A percentile compares a stretch with the other conserved stretches of the same genome.
Evolutionary conservation across 306 rosid genomes (phyloP).

Genomic region (Amphicarpaea edgeworthii): DNA sequence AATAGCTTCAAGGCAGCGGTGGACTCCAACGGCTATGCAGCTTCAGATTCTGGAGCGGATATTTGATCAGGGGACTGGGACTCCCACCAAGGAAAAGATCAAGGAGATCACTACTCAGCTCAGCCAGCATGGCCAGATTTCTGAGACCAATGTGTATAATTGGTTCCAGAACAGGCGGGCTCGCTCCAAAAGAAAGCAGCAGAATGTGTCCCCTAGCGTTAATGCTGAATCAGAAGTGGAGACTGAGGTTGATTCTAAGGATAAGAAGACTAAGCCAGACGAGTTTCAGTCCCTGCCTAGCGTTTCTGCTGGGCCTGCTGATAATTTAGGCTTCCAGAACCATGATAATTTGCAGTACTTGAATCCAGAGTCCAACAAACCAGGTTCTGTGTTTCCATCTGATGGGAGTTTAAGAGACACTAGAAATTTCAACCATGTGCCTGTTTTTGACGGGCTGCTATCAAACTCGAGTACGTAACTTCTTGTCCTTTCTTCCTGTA

Average conservation of each 20-base stretch:
- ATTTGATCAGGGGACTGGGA: conserved; percentile 79
- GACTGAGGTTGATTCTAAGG: conserved; percentile 84
- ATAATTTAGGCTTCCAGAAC: conserved; percentile 69
- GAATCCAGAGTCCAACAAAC: conserved; percentile 61
- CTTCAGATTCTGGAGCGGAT: conserved; percentile 85
- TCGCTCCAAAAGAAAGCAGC: conserved; percentile 86
- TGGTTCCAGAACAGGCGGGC: conserved; percentile 99
- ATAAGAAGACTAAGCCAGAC: conserved; percentile 69
- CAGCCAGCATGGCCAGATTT: conserved; percentile 83
- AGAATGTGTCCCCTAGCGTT: conserved; percentile 50
- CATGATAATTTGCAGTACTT: conserved; percentile 72
- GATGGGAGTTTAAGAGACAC: conserved; percentile 60
- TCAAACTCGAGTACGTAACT: conserved; percentile 61
- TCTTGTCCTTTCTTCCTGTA: conserved; percentile 12
- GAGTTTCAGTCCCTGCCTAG: conserved; percentile 61
- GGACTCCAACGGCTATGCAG: conserved; percentile 87
- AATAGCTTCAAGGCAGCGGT: conserved; percentile 81
- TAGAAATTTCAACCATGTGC: conserved; percentile 59
- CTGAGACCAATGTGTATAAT: conserved; percentile 87
- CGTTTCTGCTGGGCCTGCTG: conserved; percentile 49
- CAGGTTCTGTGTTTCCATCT: conserved; percentile 61
- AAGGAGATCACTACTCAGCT: conserved; percentile 87
- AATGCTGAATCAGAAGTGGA: conserved; percentile 81
- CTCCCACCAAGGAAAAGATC: conserved; percentile 94
- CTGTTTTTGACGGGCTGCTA: conserved; percentile 74